These are phyloP conservation scores for Cavenderia fasciculata DNA, from an alignment of 78 protist species.

Conservation along the genomic window DNA sequence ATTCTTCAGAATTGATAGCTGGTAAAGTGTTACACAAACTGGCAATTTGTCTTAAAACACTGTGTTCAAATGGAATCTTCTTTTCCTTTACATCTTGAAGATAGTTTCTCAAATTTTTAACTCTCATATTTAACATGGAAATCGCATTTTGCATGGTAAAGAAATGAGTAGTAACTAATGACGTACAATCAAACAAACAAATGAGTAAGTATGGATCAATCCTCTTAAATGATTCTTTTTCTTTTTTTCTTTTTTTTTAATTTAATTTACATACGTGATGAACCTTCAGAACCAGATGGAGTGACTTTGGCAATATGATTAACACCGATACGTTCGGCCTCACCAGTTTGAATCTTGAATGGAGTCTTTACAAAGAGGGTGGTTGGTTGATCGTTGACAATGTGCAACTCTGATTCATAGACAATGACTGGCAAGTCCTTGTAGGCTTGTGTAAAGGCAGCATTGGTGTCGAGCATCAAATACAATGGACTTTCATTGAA, in stretches of 20 bases:
- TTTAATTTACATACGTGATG: conserved; percentile 28
- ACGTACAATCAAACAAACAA: too few relatives aligned
- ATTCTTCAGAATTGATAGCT: conserved; percentile 72
- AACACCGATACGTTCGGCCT: conserved; percentile 87
- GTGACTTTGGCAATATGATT: conserved; percentile 88
- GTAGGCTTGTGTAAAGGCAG: not conserved
- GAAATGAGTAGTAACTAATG: conserved; percentile 61
- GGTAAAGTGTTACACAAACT: conserved; percentile 84
- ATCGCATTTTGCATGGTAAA: conserved; percentile 78
- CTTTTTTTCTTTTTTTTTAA: not conserved
- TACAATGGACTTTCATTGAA: conserved; percentile 83
- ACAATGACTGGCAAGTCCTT: conserved; percentile 81
- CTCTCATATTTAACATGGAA: conserved; percentile 80
- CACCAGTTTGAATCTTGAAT: conserved; percentile 81
- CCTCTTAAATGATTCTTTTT: not conserved
- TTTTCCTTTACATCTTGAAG: conserved; percentile 61
- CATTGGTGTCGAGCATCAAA: conserved; percentile 76
- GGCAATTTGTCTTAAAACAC: conserved; percentile 67
- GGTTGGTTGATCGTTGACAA: conserved; percentile 75
- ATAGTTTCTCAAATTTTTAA: conserved; percentile 47
- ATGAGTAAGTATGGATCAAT: too few relatives aligned
- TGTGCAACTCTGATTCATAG: conserved; percentile 82
- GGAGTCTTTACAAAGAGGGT: conserved; percentile 49
- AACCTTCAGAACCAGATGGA: conserved; percentile 71
- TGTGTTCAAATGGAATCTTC: conserved; percentile 71